Base-by-base conservation (phyloP, 306 rosid species). In the Mucuna pruriens region DNA sequence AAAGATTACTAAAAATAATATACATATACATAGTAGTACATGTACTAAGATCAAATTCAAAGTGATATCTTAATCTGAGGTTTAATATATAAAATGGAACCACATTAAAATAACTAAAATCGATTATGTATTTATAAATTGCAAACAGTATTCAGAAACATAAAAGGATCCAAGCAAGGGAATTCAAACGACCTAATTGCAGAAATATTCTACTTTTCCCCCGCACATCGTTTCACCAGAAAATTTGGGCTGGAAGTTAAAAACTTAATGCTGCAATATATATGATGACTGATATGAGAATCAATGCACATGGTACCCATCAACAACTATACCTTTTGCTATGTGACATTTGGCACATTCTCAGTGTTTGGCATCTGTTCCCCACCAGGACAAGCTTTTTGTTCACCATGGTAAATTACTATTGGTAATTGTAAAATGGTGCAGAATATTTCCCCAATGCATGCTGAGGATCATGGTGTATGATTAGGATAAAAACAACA, bases 241-340 rank as follows among this genome's bases (percentile, higher is more conserved):
- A 34, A 15, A 33, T 15, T 63, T 63, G n/a, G n/a, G 45, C 4
- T 36, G 12, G 23, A 63, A 34, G 70, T 33, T 4, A 63, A 63
- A 60, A 34, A 26, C 39, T 29, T 63, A 17, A 7, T n/a, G 25
- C 26, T 16, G 70, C 45, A 33, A n/a, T 63, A 9, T 62, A n/a
- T 63, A 9, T 62, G 10, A 62, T 62, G 40, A 7, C 22, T 62
- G 42, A 16, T 62, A 62, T 16, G 70, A 34, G 70, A 63, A 63
- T 63, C 70, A 63, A 63, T 33, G 70, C 70, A 63, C 70, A 63
- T 63, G 70, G 45, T 25, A 63, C 45, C 45, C 45, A n/a, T 63
- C 13, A 15, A 61, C 20, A n/a, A 63, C 46, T 16, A 63, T 34
- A 16, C 7, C 22, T 62, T 31, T n/a, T 33, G 45, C 45, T n/a